Evolutionary conservation across 2,329 filamentous ascomycete species (phyloP), one percentile per base, ranked within the genome.

Genomic region (Blastomyces gilchristii): DNA sequence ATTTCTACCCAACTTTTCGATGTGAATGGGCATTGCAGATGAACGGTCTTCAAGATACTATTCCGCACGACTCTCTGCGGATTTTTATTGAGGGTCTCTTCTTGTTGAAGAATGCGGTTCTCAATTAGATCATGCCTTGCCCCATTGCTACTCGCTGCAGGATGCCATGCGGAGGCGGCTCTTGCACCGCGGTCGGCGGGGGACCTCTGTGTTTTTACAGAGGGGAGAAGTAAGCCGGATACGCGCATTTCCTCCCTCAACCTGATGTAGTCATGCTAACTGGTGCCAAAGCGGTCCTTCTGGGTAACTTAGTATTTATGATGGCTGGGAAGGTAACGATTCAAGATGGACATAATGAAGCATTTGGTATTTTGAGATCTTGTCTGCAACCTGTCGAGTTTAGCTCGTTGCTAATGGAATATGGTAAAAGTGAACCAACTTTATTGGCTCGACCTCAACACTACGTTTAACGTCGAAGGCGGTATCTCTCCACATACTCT

Each of bases 401-500:
- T 8, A 47, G 37, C 14, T 18, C n/a, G 31, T 8, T 41, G 11
- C 49, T 54, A 45, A 62, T 34, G 12, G 34, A 22, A 31, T 31
- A 37, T 8, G 12, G 37, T 34, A 45, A 12, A 62, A 62, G 60
- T 43, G 39, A 34, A 54, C 11, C 12, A 62, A 56, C 50, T 62
- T 22, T 62, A 54, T 22, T 62, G 60, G 60, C 12, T 62, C 25
- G 60, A 62, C 28, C 60, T 62, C 5, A 62, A 54, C 39, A 62
- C 60, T n/a, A 62, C 60, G 6, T 62, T 62, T 37, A 34, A 37
- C 22, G 60, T 62, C 28, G 49, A 62, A 34, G 49, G 49, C 22
- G 60, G 18, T 11, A 62, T 62, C 18, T n/a, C 60, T 9, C 50
- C 37, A 47, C 57, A 62, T 37, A 56, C 34, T 12, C 22, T 62